Base-by-base conservation (phyloP, 2,329 filamentous ascomycete genomes). In the Nannizzia gypsea region DNA sequence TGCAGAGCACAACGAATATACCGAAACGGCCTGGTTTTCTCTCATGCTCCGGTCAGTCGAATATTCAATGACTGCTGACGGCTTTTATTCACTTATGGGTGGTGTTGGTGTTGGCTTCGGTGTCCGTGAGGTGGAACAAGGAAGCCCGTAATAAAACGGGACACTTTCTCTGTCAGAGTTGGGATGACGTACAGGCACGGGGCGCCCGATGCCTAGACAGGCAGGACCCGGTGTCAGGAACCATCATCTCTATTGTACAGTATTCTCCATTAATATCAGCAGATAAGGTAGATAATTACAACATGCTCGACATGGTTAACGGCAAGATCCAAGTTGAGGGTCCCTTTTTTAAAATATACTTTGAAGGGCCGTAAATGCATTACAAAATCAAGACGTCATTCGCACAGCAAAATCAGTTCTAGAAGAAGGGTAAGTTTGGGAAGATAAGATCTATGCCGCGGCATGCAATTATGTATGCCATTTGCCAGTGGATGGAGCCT, bases 381-480 rank as follows among this genome's bases (percentile, higher is more conserved):
- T 54, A 54, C 28, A 54, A 31, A 31, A 50, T 13, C 26, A 36
- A n/a, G 11, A 54, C n/a, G 13, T 54, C 24, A 34, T 54, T 54
- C 31, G 50, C 50, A 28, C 50, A 54, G 50, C 50, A 54, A 54
- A 54, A 54, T 54, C 50, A 54, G 50, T 31, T 54, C 9, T 34
- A 52, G 31, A 54, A 54, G 50, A 50, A 26, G 3, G 24, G 15
- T 24, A 50, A 22, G 28, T 4, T 22, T 8, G 4, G 50, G 15
- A 31, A 54, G 50, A 13, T 9, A 8, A 34, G 6, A 54, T 54
- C 31, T 17, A 54, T 34, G 44, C 20, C 11, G 44, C 17, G 9
- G 6, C 11, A 26, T 5, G 24, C 11, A 13, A 36, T 28, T 26
- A 57, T 57, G 55, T 1, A 26, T 57, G 55, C 55, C 55, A 57